Percentiles rank a stretch among this genome's conserved stretches.
Evolutionary conservation across 2,329 filamentous ascomycete species (phyloP).

Genomic region (Scedosporium apiospermum): DNA sequence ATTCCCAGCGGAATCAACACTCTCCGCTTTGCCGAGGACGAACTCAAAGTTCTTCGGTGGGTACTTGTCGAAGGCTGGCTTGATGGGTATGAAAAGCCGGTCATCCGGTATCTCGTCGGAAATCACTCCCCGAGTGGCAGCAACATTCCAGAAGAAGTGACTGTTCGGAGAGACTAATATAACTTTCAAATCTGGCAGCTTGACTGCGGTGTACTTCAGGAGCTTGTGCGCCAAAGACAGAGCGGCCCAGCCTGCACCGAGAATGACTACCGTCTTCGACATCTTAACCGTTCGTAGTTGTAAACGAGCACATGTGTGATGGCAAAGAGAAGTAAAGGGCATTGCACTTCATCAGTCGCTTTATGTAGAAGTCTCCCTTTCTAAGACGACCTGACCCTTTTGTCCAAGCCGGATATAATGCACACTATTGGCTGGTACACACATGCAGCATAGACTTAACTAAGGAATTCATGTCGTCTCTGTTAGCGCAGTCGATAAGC

Average conservation of each 20-base stretch:
- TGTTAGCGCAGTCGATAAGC: no score
- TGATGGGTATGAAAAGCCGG: constrained; percentile 36
- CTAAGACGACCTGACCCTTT: no score
- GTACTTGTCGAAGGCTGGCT: constrained; percentile 35
- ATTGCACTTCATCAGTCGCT: neutral
- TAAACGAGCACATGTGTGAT: no score
- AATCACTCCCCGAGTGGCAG: constrained; percentile 43
- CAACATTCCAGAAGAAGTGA: constrained; percentile 48
- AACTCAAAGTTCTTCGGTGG: constrained; percentile 34
- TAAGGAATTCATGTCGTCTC: no score
- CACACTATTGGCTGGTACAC: no score
- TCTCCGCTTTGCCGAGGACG: constrained; percentile 34
- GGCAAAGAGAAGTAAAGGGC: no score
- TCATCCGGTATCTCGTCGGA: constrained; percentile 36
- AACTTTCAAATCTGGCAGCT: constrained; percentile 34
- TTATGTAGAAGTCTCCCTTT: neutral
- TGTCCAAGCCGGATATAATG: no score
- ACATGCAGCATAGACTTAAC: no score
- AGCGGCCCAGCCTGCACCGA: constrained; percentile 43
- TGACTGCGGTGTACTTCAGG: constrained; percentile 35
- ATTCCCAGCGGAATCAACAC: constrained; percentile 22
- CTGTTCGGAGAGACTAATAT: constrained; percentile 43
- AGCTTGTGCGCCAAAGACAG: constrained; percentile 41
- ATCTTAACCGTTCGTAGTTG: constrained; percentile 18
- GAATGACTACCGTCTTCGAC: constrained; percentile 40